phyloP scores from a whole-genome alignment of 495 filamentous ascomycete species.

The Hypomontagnella submonticulosa region DNA sequence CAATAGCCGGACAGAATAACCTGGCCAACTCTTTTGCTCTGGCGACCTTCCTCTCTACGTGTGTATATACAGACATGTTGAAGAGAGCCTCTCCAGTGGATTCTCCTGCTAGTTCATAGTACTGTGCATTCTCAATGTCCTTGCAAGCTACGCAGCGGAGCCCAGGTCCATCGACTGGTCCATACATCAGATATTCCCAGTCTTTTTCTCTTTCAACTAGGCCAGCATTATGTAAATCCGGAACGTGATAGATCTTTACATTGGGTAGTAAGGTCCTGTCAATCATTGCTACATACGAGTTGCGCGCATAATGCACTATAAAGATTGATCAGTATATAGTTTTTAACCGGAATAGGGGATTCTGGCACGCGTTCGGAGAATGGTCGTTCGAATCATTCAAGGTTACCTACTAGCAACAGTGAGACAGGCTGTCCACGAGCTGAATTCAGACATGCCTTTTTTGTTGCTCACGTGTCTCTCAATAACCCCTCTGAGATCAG shows the following conservation, averaged over 20 bases:
- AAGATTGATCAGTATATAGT: neutral
- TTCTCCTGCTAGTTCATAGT: neutral
- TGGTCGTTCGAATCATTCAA: no score
- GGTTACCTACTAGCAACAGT: slow-evolving; percentile 6
- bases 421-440: slow-evolving; percentile 19
- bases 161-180: slow-evolving; percentile 11
- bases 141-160: slow-evolving; percentile 3
- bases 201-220: neutral
- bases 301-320: neutral
- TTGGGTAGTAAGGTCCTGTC: slow-evolving; percentile 12
- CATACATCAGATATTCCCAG: slow-evolving; percentile 11
- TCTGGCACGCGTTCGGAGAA: neutral
- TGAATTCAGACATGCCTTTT: neutral
- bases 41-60: neutral
- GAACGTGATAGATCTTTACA: slow-evolving; percentile 21
- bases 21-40: slow-evolving; percentile 8
- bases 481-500: neutral
- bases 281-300: slow-evolving; percentile 9
- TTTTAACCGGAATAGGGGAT: neutral
- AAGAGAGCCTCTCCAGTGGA: neutral
- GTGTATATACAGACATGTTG: neutral
- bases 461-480: neutral
- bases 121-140: neutral
- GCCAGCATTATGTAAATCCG: neutral
- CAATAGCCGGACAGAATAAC: slow-evolving; percentile 8